These are phyloP conservation scores for Dothistroma pini DNA, from an alignment of 2,329 filamentous ascomycete genomes.

Conservation along the genomic window DNA sequence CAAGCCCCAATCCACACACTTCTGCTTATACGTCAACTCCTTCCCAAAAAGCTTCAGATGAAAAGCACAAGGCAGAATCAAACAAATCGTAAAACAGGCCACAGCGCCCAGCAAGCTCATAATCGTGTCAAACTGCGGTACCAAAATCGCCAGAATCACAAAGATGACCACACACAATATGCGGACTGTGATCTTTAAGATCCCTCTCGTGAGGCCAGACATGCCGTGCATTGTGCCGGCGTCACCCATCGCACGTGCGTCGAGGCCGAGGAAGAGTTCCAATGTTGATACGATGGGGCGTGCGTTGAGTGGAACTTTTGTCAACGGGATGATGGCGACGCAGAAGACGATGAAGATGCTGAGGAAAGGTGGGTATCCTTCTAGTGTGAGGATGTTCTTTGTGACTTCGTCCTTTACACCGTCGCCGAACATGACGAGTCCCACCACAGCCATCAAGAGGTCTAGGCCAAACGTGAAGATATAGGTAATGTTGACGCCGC, in stretches of 20 bases:
- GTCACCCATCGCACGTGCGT: slow-evolving; percentile 52
- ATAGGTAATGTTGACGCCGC: slow-evolving; percentile 75
- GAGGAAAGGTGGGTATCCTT: slow-evolving; percentile 67
- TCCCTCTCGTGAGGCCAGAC: slow-evolving; percentile 54
- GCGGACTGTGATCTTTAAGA: slow-evolving; percentile 60
- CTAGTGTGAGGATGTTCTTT: slow-evolving; percentile 69
- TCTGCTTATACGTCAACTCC: slow-evolving; percentile 63
- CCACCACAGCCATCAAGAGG: slow-evolving; percentile 73
- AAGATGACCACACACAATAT: slow-evolving; percentile 67
- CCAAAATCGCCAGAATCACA: slow-evolving; percentile 67
- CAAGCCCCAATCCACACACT: slow-evolving; percentile 62
- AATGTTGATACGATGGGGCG: slow-evolving; percentile 82
- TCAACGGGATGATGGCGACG: slow-evolving; percentile 88
- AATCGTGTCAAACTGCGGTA: slow-evolving; percentile 81
- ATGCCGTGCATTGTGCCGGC: slow-evolving; percentile 51
- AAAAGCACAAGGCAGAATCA: slow-evolving; percentile 84
- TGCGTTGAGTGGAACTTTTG: slow-evolving; percentile 69
- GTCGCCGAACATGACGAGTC: slow-evolving; percentile 93
- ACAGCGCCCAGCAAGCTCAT: slow-evolving; percentile 89
- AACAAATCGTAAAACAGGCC: slow-evolving; percentile 89
- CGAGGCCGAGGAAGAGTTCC: slow-evolving; percentile 75
- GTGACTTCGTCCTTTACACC: slow-evolving; percentile 85
- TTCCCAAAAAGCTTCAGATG: slow-evolving; percentile 84
- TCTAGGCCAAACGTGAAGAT: slow-evolving; percentile 80
- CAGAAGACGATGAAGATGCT: slow-evolving; percentile 80